Evolutionary conservation across 192 early-diverging fungal species (phyloP).

Genomic region (Backusella psychrophila): DNA sequence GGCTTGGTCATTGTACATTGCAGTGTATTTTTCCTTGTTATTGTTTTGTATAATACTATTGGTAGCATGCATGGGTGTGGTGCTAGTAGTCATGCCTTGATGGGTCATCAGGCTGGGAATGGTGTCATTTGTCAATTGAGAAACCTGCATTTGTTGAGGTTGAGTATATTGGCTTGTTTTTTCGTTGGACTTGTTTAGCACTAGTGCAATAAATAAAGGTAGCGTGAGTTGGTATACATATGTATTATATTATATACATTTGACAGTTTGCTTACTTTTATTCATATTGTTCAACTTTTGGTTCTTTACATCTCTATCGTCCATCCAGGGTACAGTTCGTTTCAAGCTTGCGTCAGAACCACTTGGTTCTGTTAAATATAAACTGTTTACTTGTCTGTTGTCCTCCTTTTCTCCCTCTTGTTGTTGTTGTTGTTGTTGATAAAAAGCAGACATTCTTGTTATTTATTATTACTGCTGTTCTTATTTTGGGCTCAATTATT

Average conservation of each 20-base stretch:
- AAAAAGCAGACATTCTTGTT: neutral
- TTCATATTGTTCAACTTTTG: neutral
- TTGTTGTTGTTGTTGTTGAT: neutral
- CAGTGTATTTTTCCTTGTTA: neutral
- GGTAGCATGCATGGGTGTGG: neutral
- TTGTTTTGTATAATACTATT: neutral
- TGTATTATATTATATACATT: no score
- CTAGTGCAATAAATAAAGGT: neutral
- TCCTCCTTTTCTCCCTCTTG: neutral
- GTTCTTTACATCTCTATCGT: neutral
- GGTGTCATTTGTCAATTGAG: neutral
- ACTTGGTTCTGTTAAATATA: neutral
- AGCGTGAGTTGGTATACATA: neutral
- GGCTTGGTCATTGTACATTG: slow-evolving; percentile 9
- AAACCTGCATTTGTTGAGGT: slow-evolving; percentile 13
- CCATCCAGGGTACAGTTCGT: slow-evolving; percentile 7
- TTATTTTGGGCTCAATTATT: neutral
- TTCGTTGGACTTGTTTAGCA: slow-evolving; percentile 3
- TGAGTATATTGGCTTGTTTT: neutral
- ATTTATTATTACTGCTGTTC: neutral
- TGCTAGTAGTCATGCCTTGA: neutral
- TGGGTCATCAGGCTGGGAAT: neutral
- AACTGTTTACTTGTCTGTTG: neutral
- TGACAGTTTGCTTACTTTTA: neutral
- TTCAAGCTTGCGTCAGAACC: neutral